Evolutionary conservation across 345 rosid species (phyloP).

Genomic region (Camelina neglecta): DNA sequence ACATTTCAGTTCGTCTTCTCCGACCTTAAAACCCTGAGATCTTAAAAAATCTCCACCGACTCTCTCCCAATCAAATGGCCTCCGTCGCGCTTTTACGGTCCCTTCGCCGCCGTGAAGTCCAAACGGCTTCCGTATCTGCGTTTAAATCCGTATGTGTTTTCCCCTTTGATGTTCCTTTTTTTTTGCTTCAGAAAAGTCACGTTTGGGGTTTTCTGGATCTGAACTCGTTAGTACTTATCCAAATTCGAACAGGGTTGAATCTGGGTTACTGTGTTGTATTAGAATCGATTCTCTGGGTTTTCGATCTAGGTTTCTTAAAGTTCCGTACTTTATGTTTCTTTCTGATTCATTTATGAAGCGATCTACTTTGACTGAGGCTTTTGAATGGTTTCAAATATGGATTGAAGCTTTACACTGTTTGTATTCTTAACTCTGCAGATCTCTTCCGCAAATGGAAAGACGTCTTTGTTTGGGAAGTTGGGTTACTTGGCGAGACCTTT

Average conservation of each 20-base stretch:
- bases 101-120: conserved; percentile 54
- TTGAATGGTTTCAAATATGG: neutral
- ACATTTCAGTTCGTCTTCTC: conserved; percentile 28
- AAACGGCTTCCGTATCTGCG: conserved; percentile 54
- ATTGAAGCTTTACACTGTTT: conserved; percentile 1
- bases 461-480: conserved; percentile 50
- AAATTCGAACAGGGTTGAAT: neutral
- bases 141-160: conserved; percentile 51
- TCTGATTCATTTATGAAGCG: conserved; percentile 1
- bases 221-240: neutral
- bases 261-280: neutral
- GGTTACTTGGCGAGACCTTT: conserved; percentile 57
- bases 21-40: conserved; percentile 40
- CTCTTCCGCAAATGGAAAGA: conserved; percentile 51
- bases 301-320: conserved; percentile 24
- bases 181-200: conserved; percentile 10
- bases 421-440: conserved; percentile 41
- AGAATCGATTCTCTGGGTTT: neutral
- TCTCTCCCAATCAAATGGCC: conserved; percentile 49
- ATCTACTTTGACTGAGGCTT: neutral
- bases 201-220: conserved; percentile 15
- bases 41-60: conserved; percentile 5
- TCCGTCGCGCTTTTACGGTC: conserved; percentile 53
- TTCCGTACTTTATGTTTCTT: neutral
- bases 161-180: neutral